Conservation (phyloP, 495 filamentous ascomycete genomes). For the Aspergillus heteromorphus region DNA sequence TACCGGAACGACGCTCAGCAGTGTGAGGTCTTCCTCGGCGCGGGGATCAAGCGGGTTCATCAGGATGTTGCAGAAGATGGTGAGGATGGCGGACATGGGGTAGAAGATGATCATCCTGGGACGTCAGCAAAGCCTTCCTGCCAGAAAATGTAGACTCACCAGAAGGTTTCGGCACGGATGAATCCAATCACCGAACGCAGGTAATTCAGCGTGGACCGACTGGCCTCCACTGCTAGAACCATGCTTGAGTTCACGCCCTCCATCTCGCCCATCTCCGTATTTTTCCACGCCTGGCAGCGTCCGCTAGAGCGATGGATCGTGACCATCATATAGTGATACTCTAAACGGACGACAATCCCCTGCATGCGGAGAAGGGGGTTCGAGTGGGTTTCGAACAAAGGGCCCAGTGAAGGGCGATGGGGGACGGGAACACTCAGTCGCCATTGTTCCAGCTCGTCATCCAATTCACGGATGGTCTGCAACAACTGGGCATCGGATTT, state of each 20-base stretch:
- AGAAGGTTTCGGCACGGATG: not conserved
- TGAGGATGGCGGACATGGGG: constrained; percentile 41
- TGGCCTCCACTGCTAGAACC: constrained; percentile 25
- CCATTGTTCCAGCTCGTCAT: constrained; percentile 31
- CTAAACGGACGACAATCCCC: constrained; percentile 24
- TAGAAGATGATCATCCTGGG: constrained; percentile 39
- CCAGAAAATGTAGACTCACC: not conserved
- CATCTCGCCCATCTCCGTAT: constrained; percentile 10
- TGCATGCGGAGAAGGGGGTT: constrained; percentile 10
- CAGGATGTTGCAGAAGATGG: constrained; percentile 42
- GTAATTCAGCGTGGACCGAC: constrained; percentile 4
- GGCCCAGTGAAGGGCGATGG: not conserved
- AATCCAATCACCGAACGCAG: not conserved
- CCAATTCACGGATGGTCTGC: constrained; percentile 29
- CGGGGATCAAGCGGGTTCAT: constrained; percentile 18
- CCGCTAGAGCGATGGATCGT: constrained; percentile 31
- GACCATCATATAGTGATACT: constrained; percentile 30
- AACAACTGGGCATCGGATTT: constrained; percentile 34
- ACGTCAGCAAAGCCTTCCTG: not conserved
- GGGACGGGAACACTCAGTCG: constrained; percentile 10
- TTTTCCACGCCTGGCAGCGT: constrained; percentile 15
- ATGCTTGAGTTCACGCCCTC: constrained; percentile 28
- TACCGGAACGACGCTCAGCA: not conserved
- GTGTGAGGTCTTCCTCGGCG: not conserved
- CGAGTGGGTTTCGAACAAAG: not conserved